Evolutionary conservation across 352 stramenopile genomes (phyloP), one percentile per base, ranked within the genome.

Genomic region (Pythium aristosporum): DNA sequence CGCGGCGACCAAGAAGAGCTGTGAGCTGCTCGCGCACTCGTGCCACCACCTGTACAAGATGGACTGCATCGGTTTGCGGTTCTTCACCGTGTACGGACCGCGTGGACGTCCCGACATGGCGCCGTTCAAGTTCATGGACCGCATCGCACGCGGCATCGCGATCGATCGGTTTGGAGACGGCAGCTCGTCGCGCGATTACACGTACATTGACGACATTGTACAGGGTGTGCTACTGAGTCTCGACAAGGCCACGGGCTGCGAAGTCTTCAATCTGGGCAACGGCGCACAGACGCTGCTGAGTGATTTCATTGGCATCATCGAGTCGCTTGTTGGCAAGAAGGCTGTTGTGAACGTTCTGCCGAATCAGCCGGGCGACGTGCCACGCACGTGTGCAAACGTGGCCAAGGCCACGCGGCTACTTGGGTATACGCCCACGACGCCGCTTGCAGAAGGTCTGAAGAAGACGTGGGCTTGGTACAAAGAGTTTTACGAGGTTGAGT

Each of bases 61-160:
- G 54, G 92, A 97, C 43, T 86, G 91, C 10, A 96, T 98, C 54
- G 97, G 93, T 2, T 76, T 99, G 56, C 92, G 96, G 23, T 99
- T 99, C 76, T 99, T 99, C 77, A 99, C 97, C 11, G 97, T 99
- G 0, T 99, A 99, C 68, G 97, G 97, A 3, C 91, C 92, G 15
- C 77, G 95, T 18, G 97, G 97, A 13, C 80, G 97, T 37, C 97
- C 97, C 10, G 97, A 99, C 73, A 99, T 99, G 97, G 97, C 97
- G 9, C 95, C 96, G 34, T 99, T 98, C 84, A 99, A 98, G 85
- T 99, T 99, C 64, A 98, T 99, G 78, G 92, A 99, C 72, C 79
- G 91, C 42, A 93, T 99, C n/a, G 91, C 80, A 16, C 77, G 86
- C 18, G 97, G 89, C 41, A 55, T 96, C 23, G 71, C 94, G 41